Evolutionary conservation across 257 asterid genomes (phyloP), one percentile per base, ranked within the genome.

Genomic region (Gentiana dahurica): DNA sequence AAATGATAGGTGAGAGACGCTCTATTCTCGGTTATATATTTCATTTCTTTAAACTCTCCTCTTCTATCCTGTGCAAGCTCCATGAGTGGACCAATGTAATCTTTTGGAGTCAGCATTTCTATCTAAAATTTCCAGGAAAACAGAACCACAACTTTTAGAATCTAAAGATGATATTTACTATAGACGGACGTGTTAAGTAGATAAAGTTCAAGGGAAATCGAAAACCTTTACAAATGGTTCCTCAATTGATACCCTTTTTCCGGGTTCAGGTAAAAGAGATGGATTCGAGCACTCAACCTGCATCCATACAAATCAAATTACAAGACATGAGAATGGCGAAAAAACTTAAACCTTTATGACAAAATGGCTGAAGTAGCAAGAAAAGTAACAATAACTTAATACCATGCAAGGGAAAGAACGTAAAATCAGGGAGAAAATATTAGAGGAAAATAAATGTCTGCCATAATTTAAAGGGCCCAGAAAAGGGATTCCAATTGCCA

Each of bases 21-120:
- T 63, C 98, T 69, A 59, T 33, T 83, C 72, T 85, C 98, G 55
- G 97, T 73, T 60, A 91, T 85, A 82, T 79, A 91, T 80, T 83
- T 91, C 77, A 91, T 67, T 80, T 85, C 98, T 69, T 83, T 91
- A 75, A 91, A 91, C 61, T 77, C 95, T 71, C 94, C 98, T 74
- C 98, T 77, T 53, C 98, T 78, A 12, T 91, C 98, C 82, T 91
- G 98, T 60, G 98, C 88, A 67, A 91, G 97, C 79, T 91, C 98
- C 98, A 91, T 91, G 34, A 87, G 81, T 34, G 94, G 73, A 77
- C 98, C 98, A 63, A 91, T 87, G 72, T 83, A 83, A 58, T 85
- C 96, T 77, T 87, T 91, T 60, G 98, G 98, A 13, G 97, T 85
- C 61, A 91, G 93, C 85, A 91, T 55, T 71, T 91, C 98, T 67